Base-by-base conservation (phyloP, 768 basidiomycete species). In the Boletus rubropictus region DNA sequence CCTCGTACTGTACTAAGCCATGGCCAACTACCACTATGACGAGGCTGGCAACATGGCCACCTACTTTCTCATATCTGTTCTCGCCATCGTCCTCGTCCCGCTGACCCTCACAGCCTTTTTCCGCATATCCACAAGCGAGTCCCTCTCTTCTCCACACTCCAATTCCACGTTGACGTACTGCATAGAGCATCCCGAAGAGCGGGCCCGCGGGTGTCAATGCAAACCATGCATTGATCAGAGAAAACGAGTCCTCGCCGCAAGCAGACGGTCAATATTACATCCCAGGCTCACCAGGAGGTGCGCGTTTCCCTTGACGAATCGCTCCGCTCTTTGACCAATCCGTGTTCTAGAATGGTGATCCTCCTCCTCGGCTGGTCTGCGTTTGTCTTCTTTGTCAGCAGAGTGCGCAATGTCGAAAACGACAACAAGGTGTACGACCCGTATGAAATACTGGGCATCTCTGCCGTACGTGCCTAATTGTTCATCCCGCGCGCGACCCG, bases 51-150 rank as follows among this genome's bases (percentile, higher is more conserved):
- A 80, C 53, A 85, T 91, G 85, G 87, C 88, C 59, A 77, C 82
- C 31, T 97, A 93, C 72, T 97, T 97, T 68, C 68, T 92, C 50
- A 80, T 98, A 46, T 90, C 92, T 7, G 84, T 96, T 64, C 82
- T 97, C 54, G 81, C 83, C 46, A 76, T 97, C 55, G 60, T 91
- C 36, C 81, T 98, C 49, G 65, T 90, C 29, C 95, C 95, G 0
- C 65, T 87, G 51, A 87, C 92, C 1, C 50, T 87, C 37, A 67
- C 82, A 0, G 62, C 76, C 17, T 57, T 79, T 18, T 64, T 72
- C 0, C 52, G 50, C 29, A 11, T 49, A 6, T 62, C 67, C n/a
- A 60, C 72, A 51, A 76, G 81, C 80, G 48, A 52, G 80, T 72
- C 15, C 38, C 5, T 10, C 2, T 15, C 5, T 12, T 7, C 25